phyloP scores from a whole-genome alignment of 352 stramenopile genomes.

The Elongisporangium senticosum region DNA sequence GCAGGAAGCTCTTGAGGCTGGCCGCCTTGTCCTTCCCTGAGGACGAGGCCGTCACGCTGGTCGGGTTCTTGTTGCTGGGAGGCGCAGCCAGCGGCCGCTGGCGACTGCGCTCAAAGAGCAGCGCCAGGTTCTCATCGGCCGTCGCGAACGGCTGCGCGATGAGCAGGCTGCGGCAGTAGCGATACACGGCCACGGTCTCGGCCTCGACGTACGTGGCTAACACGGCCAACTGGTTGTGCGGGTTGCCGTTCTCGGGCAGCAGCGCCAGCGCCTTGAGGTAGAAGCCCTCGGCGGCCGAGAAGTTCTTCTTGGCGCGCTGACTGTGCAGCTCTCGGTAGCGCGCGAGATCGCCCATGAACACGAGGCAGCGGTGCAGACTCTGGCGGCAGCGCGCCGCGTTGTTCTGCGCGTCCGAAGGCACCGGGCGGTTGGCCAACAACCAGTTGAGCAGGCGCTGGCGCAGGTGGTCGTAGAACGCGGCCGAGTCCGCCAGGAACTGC shows the following conservation, averaged over 20 bases:
- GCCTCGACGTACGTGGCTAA: conserved; percentile 84
- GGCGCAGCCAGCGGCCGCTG: conserved; percentile 54
- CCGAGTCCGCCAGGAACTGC: conserved; percentile 51
- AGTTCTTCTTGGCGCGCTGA: conserved; percentile 84
- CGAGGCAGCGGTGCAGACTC: conserved; percentile 75
- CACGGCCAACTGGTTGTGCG: conserved; percentile 83
- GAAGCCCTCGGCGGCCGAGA: conserved; percentile 52
- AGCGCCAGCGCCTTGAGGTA: conserved; percentile 70
- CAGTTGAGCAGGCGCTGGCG: conserved; percentile 42
- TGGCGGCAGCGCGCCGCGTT: conserved; percentile 37
- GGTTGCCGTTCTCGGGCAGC: conserved; percentile 75
- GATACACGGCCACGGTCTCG: conserved; percentile 88
- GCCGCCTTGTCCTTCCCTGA: conserved; percentile 72
- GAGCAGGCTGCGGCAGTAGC: conserved; percentile 85
- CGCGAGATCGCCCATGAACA: conserved; percentile 77
- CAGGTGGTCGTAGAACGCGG: conserved; percentile 73
- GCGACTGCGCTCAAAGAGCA: conserved; percentile 87
- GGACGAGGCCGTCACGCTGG: conserved; percentile 26
- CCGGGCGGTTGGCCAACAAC: conserved; percentile 33
- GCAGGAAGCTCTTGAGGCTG: conserved; percentile 85
- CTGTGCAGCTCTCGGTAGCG: conserved; percentile 81
- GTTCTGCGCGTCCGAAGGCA: conserved; percentile 10
- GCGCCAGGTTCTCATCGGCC: conserved; percentile 81
- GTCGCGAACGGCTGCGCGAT: conserved; percentile 83
- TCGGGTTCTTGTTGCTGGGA: conserved; percentile 3